Evolutionary conservation across 768 basidiomycete genomes (phyloP), one percentile per base, ranked within the genome.

Genomic region (Panaeolus papilionaceus): DNA sequence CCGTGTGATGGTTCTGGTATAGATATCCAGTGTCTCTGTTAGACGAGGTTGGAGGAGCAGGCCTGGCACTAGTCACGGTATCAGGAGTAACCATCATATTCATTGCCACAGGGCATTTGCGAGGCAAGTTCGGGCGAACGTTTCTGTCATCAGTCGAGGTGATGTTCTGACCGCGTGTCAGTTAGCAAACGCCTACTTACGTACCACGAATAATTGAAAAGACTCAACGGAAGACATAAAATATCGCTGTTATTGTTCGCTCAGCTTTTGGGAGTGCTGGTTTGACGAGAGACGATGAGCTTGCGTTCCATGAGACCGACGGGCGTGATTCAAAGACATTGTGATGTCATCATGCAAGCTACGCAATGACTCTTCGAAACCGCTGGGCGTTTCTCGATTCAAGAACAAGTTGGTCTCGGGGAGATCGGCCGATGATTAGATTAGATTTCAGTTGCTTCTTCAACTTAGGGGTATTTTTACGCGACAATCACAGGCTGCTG

Each of bases 401-500:
- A 9, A 23, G 14, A 51, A 18, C 6, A 26, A 7, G 11, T 6
- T 3, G 10, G 47, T 51, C 47, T 51, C 47, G 54, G 54, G 28
- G 6, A 18, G 9, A 16, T 58, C 54, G 54, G 54, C 54, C 54
- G 54, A 58, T 58, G 54, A 33, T 58, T 14, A 58, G 28, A 58
- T 58, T 58, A 58, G 54, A 51, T 51, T 51, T 26, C 20, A 51
- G 23, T 14, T 26, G 14, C 26, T 51, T 28, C 39, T 28, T 37
- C 54, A 33, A 14, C 1, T 58, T 58, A 58, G 54, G 54, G 54
- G 54, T 58, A 58, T 58, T 33, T 51, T 58, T 58, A n/a, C 3
- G 28, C 14, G 28, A 58, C 33, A 58, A 58, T 58, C 54, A 58
- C 54, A 58, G 54, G 54, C 26, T 58, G 54, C 28, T 58, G 54